Conservation (phyloP, 2,329 filamentous ascomycete genomes). For the Clonostachys rhizophaga region DNA sequence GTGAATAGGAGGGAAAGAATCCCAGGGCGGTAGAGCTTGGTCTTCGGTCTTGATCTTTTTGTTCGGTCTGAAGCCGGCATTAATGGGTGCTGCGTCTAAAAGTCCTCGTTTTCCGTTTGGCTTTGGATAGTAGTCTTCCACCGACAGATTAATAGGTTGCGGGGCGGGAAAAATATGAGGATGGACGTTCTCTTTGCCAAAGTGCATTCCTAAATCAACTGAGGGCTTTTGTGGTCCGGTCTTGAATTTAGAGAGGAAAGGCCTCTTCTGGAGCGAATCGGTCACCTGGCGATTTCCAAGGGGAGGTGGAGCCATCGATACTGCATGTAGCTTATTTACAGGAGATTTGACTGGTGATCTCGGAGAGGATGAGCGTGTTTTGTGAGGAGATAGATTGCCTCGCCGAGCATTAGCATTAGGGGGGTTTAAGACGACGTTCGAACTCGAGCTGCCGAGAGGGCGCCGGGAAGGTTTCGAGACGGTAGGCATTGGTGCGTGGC, state of each 20-base stretch:
- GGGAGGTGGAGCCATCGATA: slow-evolving; percentile 62
- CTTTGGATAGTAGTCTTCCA: slow-evolving; percentile 50
- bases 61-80: slow-evolving; percentile 55
- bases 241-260: slow-evolving; percentile 55
- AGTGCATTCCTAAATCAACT: not conserved
- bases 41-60: slow-evolving; percentile 69
- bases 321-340: slow-evolving; percentile 55
- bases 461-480: slow-evolving; percentile 40
- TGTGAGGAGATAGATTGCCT: slow-evolving; percentile 64
- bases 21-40: slow-evolving; percentile 29
- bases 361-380: slow-evolving; percentile 57
- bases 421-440: slow-evolving; percentile 65
- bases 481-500: slow-evolving; percentile 52
- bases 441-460: slow-evolving; percentile 43
- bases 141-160: slow-evolving; percentile 38
- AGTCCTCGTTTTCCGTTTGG: slow-evolving; percentile 55
- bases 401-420: slow-evolving; percentile 18
- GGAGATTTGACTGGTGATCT: slow-evolving; percentile 51
- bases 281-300: slow-evolving; percentile 44
- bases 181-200: slow-evolving; percentile 53
- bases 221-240: slow-evolving; percentile 46
- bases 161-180: slow-evolving; percentile 45
- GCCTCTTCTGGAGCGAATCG: slow-evolving; percentile 71
- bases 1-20: slow-evolving; percentile 65
- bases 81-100: slow-evolving; percentile 66